Base-by-base conservation (phyloP, 768 basidiomycete species). In the Stropharia rugosoannulata region DNA sequence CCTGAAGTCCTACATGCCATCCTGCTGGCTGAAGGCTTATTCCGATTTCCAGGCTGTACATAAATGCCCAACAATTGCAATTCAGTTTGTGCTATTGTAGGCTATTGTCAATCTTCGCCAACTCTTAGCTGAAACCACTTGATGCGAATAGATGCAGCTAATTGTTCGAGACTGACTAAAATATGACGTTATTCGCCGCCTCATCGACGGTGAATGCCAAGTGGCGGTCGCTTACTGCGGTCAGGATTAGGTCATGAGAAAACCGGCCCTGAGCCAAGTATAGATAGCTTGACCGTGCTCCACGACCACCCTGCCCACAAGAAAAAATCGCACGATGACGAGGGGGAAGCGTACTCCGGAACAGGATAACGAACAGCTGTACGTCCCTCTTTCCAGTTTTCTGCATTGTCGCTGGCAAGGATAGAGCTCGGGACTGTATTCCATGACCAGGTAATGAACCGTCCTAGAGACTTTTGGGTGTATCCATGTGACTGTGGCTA, bases 291-390 rank as follows among this genome's bases (percentile, higher is more conserved):
- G n/a, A 15, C 40, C 29, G 29, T 32, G 9, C 22, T 22, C 29
- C 29, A 32, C 29, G 3, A 32, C 29, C 29, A 32, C 29, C 29
- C 29, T 32, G 29, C 29, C 29, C 29, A 25, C 18, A 32, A 29
- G 11, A 19, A 46, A 13, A 43, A n/a, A 10, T 32, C n/a, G 47
- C 29, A 51, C 40, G 51, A 59, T 48, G 54, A 44, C 37, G 46
- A 50, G 45, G 43, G 48, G 48, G 45, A 25, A 27, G 48, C 48
- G 38, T 37, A 47, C 41, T 18, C 11, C 25, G 38, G 54, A 55
- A 19, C 38, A 19, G 32, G 58, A 59, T 39, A 59, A 55, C 38
- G 58, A 55, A 49, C 53, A 50, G 51, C 42, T 59, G 38, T 42
- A n/a, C 50, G 42, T 22, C 45, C 27, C 11, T 40, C 40, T 53